Evolutionary conservation across 805 yeast species (phyloP).

Genomic region (Wickerhamia fluorescens): DNA sequence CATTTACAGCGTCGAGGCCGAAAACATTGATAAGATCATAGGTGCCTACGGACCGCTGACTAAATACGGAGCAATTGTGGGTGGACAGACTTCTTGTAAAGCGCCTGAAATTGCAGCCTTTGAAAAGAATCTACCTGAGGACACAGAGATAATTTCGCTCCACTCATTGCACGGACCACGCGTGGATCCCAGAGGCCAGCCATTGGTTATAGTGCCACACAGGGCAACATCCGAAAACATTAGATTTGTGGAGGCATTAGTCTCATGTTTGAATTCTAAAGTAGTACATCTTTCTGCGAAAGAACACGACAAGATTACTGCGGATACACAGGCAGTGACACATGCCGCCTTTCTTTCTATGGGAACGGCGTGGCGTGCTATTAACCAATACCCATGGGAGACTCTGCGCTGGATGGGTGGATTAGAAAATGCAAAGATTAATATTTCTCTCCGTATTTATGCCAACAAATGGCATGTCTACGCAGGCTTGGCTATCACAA

Average conservation of each 20-base stretch:
- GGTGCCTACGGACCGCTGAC: slow-evolving; percentile 77
- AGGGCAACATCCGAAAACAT: slow-evolving; percentile 50
- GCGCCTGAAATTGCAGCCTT: slow-evolving; percentile 84
- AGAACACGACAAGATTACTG: slow-evolving; percentile 92
- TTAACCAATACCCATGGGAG: slow-evolving; percentile 88
- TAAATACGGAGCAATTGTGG: slow-evolving; percentile 82
- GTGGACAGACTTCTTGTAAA: slow-evolving; percentile 98
- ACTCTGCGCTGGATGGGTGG: slow-evolving; percentile 86
- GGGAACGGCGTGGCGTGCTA: slow-evolving; percentile 93
- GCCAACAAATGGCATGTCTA: slow-evolving; percentile 97
- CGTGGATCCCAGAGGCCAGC: slow-evolving; percentile 86
- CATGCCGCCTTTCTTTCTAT: slow-evolving; percentile 95
- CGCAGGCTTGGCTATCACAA: slow-evolving; percentile 94
- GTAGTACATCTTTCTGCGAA: slow-evolving; percentile 71
- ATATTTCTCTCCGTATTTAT: slow-evolving; percentile 83
- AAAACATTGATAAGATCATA: slow-evolving; percentile 67
- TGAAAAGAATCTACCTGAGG: slow-evolving; percentile 66
- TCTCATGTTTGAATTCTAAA: slow-evolving; percentile 72
- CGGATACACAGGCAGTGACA: slow-evolving; percentile 97
- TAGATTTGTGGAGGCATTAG: slow-evolving; percentile 53
- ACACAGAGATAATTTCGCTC: slow-evolving; percentile 75
- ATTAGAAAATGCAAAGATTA: slow-evolving; percentile 90
- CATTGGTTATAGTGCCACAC: slow-evolving; percentile 79
- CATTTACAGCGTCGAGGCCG: slow-evolving; percentile 92
- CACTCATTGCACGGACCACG: slow-evolving; percentile 95